Evolutionary conservation across 1,139 yeast genomes (phyloP), one percentile per base, ranked within the genome.

Genomic region (Trichomonascaceae sp.): DNA sequence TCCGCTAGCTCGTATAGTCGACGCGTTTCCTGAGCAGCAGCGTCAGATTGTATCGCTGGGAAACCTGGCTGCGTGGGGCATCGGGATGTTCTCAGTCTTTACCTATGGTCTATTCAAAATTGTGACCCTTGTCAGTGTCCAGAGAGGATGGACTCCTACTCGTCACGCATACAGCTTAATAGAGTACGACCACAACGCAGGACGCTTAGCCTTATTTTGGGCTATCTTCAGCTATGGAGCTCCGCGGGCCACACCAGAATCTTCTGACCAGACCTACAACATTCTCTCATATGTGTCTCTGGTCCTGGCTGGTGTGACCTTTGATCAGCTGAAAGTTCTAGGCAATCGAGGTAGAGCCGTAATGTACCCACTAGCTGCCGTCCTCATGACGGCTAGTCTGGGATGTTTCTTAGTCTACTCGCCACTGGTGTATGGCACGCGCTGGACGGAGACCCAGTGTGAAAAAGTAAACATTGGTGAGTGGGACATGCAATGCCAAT

Each of bases 11-110:
- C n/a, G n/a, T n/a, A n/a, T n/a, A n/a, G n/a, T n/a, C n/a, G n/a
- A n/a, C n/a, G 57, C 32, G 53, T 58, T 34, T 60, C 64, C 34
- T 53, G 62, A 40, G n/a, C 13, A 23, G 6, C 32, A 32, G 9
- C 57, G 57, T 25, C 69, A 65, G 38, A 57, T 76, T 16, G 70
- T 69, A 44, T 62, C 70, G 28, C 47, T 75, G 25, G 82, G 84
- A 36, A 77, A 77, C 50, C 65, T 72, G 5, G 62, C 68, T 3
- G 59, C 65, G 2, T 75, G 79, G 71, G 68, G 51, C 35, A 16
- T 49, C 4, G 37, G 43, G 2, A 9, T 46, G 11, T 26, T 31
- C 6, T 37, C 44, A 11, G 16, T 49, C 4, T 31, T 23, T 3
- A 27, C 28, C 4, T 50, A 48, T 32, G 27, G 30, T 1, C 15